Evolutionary conservation across 306 rosid species (phyloP), one percentile per base, ranked within the genome.

Genomic region (Fragaria ananassa): DNA sequence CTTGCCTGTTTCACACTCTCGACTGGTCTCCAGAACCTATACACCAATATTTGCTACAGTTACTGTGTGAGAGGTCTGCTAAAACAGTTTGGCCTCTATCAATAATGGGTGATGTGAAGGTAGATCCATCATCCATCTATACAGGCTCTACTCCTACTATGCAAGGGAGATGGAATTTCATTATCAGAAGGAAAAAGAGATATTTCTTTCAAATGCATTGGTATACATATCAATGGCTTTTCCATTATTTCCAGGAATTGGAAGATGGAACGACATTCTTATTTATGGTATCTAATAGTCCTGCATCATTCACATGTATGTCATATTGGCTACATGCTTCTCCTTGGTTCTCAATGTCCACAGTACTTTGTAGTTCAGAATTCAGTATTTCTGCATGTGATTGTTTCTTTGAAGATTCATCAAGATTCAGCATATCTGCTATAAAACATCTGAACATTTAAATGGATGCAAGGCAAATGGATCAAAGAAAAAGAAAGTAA

Each of bases 1-100:
- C 74, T 83, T 34, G 72, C 74, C 67, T 79, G 87, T 81, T 89
- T 81, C 41, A 86, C 77, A 79, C 93, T 86, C 77, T 29, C 83
- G 1, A 37, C 41, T 81, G 83, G 51, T 89, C 93, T 69, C 81
- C 93, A 83, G 80, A 74, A 68, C 83, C 79, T 31, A 5, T 77
- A 84, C 58, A 69, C 81, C 88, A 82, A 82, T 88, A 88, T 90
- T 87, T 88, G 79, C 89, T 82, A 80, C 74, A 70, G 83, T 88
- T 86, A 54, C 70, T 81, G 60, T 84, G 77, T 74, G 83, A 68
- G 83, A 68, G 71, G 78, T 85, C 80, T 23, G 83, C 70, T 42
- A 76, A 45, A 81, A 37, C 89, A 75, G 78, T 64, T 65, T 68
- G 72, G 75, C 84, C 77, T 82, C 79, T 88, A 31, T 79, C 92